These are phyloP conservation scores for Diutina pseudorugosa DNA, from an alignment of 1,139 yeast genomes.

Conservation along the genomic window DNA sequence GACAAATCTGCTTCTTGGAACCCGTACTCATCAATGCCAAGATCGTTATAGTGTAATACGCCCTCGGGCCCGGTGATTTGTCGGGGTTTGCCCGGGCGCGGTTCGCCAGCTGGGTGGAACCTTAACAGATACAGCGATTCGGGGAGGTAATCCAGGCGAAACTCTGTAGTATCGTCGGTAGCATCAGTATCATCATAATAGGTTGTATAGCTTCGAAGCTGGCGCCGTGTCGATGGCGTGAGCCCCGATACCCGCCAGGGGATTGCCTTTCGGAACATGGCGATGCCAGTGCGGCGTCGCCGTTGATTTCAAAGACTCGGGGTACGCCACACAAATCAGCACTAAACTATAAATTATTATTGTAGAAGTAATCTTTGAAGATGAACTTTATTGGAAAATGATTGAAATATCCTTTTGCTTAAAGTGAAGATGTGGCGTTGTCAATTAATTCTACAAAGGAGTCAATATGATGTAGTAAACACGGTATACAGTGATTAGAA, in stretches of 20 bases:
- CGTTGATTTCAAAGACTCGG: background rate
- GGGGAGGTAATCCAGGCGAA: slow-evolving; percentile 4
- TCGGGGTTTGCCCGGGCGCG: slow-evolving; percentile 5
- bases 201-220: slow-evolving; percentile 3
- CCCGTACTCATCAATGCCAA: slow-evolving; percentile 7
- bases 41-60: slow-evolving; percentile 7
- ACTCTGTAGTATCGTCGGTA: background rate
- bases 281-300: background rate
- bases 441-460: no score
- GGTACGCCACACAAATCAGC: no score
- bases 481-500: no score
- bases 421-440: no score
- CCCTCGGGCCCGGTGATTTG: slow-evolving; percentile 6
- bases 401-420: no score
- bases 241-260: background rate
- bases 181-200: slow-evolving; percentile 4
- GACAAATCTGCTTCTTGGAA: slow-evolving; percentile 10
- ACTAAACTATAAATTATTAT: no score
- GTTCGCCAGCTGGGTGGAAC: background rate
- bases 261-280: background rate
- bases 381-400: no score
- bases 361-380: no score
- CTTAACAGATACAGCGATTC: background rate
- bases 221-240: background rate
- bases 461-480: no score